Percentiles rank a stretch among this genome's conserved stretches.
phyloP scores from a whole-genome alignment of 371 early-diverging fungal species.

The Rhizomucor miehei region DNA sequence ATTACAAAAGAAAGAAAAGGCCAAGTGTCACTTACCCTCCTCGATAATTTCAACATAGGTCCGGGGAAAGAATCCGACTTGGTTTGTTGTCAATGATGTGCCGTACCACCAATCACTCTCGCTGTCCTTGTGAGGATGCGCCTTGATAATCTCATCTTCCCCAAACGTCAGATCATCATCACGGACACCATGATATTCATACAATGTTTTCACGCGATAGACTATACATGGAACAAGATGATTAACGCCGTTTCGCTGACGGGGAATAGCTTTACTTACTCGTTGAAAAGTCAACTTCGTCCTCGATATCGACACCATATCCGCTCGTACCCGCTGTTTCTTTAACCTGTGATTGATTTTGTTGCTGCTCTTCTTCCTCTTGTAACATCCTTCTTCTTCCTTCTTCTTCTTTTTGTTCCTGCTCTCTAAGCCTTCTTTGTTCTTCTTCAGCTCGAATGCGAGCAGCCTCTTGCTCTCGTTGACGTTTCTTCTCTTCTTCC shows the following conservation, averaged over 20 bases:
- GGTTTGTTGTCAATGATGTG: constrained; percentile 27
- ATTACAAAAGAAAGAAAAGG: background rate
- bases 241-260: background rate
- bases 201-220: constrained; percentile 44
- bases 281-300: constrained; percentile 46
- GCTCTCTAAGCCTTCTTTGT: background rate
- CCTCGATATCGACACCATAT: constrained; percentile 43
- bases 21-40: constrained; percentile 27
- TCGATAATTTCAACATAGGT: constrained; percentile 45
- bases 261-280: constrained; percentile 22
- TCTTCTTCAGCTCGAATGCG: background rate
- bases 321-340: constrained; percentile 44
- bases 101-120: constrained; percentile 51
- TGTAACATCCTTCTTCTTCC: constrained; percentile 1
- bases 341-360: constrained; percentile 4
- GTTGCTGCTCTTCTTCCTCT: constrained; percentile 8
- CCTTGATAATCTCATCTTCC: constrained; percentile 45
- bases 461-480: constrained; percentile 2
- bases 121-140: constrained; percentile 53
- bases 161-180: constrained; percentile 46
- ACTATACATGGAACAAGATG: constrained; percentile 14
- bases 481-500: constrained; percentile 13
- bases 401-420: constrained; percentile 7
- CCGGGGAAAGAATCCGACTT: constrained; percentile 42
- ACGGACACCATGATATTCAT: constrained; percentile 44